Base-by-base conservation (phyloP, 2,329 filamentous ascomycete genomes). In the Ploettnerulaceae sp. region DNA sequence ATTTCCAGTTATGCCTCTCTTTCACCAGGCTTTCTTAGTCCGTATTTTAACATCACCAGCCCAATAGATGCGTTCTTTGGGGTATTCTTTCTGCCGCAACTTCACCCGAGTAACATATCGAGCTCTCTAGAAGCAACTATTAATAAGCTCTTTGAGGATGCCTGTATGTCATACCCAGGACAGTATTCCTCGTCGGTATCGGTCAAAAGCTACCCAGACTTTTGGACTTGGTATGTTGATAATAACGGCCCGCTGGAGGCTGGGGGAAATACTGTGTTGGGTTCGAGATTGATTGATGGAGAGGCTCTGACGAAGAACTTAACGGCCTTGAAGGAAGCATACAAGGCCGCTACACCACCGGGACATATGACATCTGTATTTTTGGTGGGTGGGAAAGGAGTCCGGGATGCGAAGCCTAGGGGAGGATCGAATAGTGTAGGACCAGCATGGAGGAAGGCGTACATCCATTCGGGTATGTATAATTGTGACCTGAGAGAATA, bases 371-470 rank as follows among this genome's bases (percentile, higher is more conserved):
- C 57, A 5, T 60, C 64, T 1, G 64, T 64, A 0, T 70, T 65
- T 45, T 51, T 74, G 3, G 68, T 77, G 0, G 63, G 66, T 2
- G 72, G 73, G 0, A 67, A 68, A 25, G 73, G 69, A 0, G 66
- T 74, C 1, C 60, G 64, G 0, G 56, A 74, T 32, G 72, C 70
- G 2, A 58, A 61, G 24, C 70, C 71, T 0, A 59, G 68, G 14
- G 73, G 72, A 0, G 71, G 71, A 0, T 61, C 68, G 32, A 71
- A 73, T 22, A 63, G 73, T 0, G 67, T 75, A 2, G 70, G 71
- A 28, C 74, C 75, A 0, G 72, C 72, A 0, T 81, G 75, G 74
- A 66, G 76, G 12, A 69, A 55, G 9, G 65, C 71, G 0, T 66
- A 68, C 14, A 58, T 70, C 2, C 71, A 73, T 40, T 52, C 63